Evolutionary conservation across 192 early-diverging fungal species (phyloP).

Genomic region (Bifiguratus adelaidae): DNA sequence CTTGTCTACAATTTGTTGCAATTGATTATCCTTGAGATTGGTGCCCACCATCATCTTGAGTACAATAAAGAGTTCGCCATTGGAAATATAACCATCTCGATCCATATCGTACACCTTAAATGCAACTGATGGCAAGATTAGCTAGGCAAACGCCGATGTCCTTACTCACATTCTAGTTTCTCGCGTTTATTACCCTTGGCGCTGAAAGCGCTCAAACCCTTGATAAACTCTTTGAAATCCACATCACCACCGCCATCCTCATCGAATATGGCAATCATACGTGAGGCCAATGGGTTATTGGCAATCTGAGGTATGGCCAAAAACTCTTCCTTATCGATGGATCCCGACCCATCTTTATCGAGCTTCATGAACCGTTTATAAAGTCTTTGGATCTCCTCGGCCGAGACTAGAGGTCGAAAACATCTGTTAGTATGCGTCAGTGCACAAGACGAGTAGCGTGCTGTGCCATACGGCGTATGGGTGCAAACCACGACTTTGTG

Average conservation of each 20-base stretch:
- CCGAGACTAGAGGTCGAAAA: slow-evolving; percentile 47
- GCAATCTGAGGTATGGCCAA: slow-evolving; percentile 93
- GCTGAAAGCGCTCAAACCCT: slow-evolving; percentile 88
- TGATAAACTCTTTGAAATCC: slow-evolving; percentile 98
- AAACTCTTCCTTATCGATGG: slow-evolving; percentile 97
- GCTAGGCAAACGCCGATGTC: background rate
- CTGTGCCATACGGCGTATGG: background rate
- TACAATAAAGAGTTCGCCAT: slow-evolving; percentile 96
- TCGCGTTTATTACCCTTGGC: slow-evolving; percentile 90
- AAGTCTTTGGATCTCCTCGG: slow-evolving; percentile 92
- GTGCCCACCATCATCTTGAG: slow-evolving; percentile 99
- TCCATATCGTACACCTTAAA: slow-evolving; percentile 99
- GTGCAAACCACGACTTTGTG: background rate
- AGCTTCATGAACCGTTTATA: slow-evolving; percentile 99
- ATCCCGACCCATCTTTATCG: slow-evolving; percentile 94
- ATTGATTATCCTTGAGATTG: slow-evolving; percentile 90
- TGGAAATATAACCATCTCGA: slow-evolving; percentile 96
- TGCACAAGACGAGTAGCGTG: background rate
- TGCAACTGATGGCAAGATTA: slow-evolving; percentile 48
- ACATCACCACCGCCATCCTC: slow-evolving; percentile 97
- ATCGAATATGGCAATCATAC: slow-evolving; percentile 96
- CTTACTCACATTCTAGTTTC: slow-evolving; percentile 79
- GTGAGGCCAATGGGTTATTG: slow-evolving; percentile 91
- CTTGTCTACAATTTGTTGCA: slow-evolving; percentile 99
- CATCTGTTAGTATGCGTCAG: background rate